A percentile compares a stretch with the other conserved stretches of the same genome.
These are phyloP conservation scores for Hansenula sp. DNA, from an alignment of 1,139 yeast genomes.

Conservation along the genomic window DNA sequence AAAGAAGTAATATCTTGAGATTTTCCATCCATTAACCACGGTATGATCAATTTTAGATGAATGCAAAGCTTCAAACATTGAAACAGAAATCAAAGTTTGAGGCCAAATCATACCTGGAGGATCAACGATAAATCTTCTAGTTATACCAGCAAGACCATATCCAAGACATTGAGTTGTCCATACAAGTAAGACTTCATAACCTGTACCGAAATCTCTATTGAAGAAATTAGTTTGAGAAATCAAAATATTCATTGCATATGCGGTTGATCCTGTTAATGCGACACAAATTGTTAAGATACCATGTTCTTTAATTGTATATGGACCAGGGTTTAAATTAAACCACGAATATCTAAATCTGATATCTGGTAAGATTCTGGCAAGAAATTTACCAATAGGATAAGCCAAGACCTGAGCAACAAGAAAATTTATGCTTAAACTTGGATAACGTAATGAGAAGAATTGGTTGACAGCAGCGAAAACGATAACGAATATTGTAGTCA, in stretches of 20 bases:
- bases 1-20: slow-evolving; percentile 45
- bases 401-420: slow-evolving; percentile 51
- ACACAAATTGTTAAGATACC: slow-evolving; percentile 51
- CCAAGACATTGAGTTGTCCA: slow-evolving; percentile 55
- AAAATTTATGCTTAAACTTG: slow-evolving; percentile 40
- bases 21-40: slow-evolving; percentile 38
- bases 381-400: slow-evolving; percentile 43
- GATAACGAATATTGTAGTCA: slow-evolving; percentile 43
- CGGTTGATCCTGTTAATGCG: slow-evolving; percentile 41
- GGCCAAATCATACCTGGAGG: slow-evolving; percentile 38
- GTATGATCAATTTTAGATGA: slow-evolving; percentile 25
- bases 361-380: slow-evolving; percentile 37
- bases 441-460: slow-evolving; percentile 45
- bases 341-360: slow-evolving; percentile 23
- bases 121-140: slow-evolving; percentile 31
- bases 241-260: slow-evolving; percentile 55
- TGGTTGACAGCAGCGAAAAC: slow-evolving; percentile 48
- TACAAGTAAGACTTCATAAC: slow-evolving; percentile 44
- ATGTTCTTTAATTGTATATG: slow-evolving; percentile 60
- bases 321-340: slow-evolving; percentile 44
- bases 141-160: slow-evolving; percentile 52
- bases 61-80: slow-evolving; percentile 34
- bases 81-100: slow-evolving; percentile 25
- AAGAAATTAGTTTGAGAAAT: slow-evolving; percentile 51
- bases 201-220: slow-evolving; percentile 30